Conservation (phyloP, 1,284 basidiomycete species). For the Ustilago xerochloae region DNA sequence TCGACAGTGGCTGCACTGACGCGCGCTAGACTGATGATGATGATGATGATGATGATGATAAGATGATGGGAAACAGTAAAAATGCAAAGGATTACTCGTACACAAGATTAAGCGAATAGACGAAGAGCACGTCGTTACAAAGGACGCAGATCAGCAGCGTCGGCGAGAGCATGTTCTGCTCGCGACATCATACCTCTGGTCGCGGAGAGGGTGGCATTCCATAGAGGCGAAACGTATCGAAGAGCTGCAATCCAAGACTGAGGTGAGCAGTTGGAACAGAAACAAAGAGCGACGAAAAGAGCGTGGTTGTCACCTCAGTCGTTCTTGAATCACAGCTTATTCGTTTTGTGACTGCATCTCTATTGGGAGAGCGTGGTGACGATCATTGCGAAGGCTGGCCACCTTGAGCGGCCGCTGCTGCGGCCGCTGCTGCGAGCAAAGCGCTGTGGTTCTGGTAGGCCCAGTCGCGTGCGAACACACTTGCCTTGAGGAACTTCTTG, state of each 20-base stretch:
- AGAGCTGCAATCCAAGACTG: conserved; percentile 4
- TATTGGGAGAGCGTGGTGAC: background rate
- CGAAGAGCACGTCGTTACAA: conserved; percentile 3
- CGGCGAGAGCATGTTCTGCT: background rate
- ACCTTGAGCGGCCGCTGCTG: conserved; percentile 36
- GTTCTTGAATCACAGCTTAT: conserved; percentile 1
- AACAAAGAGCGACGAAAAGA: conserved; percentile 16
- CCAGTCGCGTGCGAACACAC: conserved; percentile 71
- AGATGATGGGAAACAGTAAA: background rate
- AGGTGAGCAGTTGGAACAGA: conserved; percentile 31
- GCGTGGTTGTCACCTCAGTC: conserved; percentile 26
- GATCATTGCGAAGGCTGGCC: conserved; percentile 19
- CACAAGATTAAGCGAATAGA: conserved; percentile 17
- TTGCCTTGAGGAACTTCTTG: conserved; percentile 89
- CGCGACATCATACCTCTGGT: background rate
- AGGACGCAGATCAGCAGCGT: background rate
- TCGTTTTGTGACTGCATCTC: background rate
- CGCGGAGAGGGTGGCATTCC: background rate
- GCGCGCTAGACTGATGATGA: too few relatives aligned
- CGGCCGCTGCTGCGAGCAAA: conserved; percentile 37
- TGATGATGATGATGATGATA: too few relatives aligned
- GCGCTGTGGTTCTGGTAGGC: conserved; percentile 63
- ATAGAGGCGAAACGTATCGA: background rate
- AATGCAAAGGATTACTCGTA: conserved; percentile 22
- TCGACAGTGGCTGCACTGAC: too few relatives aligned